Evolutionary conservation across 116 monocot species (phyloP).

Genomic region (Dioscorea cayenensis): DNA sequence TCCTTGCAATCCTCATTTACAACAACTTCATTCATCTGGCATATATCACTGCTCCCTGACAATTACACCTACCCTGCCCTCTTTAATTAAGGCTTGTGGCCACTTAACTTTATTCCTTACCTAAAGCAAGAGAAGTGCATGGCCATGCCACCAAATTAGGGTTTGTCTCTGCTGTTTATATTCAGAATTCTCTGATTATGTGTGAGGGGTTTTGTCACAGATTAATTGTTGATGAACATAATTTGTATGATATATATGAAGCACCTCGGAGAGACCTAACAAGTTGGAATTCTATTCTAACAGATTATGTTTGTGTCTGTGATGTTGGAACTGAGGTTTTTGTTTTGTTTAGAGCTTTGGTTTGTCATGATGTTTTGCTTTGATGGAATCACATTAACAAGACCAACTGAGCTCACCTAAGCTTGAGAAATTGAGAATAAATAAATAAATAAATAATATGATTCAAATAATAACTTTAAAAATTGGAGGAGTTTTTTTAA

Average conservation of each 20-base stretch:
- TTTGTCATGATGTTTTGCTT: conserved; percentile 4
- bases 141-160: conserved; percentile 33
- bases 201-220: conserved; percentile 9
- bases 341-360: conserved; percentile 8
- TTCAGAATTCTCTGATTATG: conserved; percentile 23
- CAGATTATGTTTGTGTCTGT: not conserved
- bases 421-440: no score
- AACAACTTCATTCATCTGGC: not conserved
- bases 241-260: conserved; percentile 20
- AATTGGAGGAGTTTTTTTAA: no score
- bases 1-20: conserved; percentile 15
- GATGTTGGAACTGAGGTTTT: not conserved
- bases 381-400: conserved; percentile 1
- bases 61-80: conserved; percentile 19
- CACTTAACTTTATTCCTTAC: not conserved
- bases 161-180: conserved; percentile 11
- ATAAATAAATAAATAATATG: no score
- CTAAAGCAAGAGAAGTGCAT: conserved; percentile 30
- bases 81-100: conserved; percentile 20
- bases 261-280: not conserved
- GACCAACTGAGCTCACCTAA: no score
- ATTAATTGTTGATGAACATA: conserved; percentile 8
- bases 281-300: conserved; percentile 12
- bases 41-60: conserved; percentile 19
- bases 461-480: no score